Evolutionary conservation across 768 basidiomycete genomes (phyloP).

Genomic region (Asterophora lycoperdoides): DNA sequence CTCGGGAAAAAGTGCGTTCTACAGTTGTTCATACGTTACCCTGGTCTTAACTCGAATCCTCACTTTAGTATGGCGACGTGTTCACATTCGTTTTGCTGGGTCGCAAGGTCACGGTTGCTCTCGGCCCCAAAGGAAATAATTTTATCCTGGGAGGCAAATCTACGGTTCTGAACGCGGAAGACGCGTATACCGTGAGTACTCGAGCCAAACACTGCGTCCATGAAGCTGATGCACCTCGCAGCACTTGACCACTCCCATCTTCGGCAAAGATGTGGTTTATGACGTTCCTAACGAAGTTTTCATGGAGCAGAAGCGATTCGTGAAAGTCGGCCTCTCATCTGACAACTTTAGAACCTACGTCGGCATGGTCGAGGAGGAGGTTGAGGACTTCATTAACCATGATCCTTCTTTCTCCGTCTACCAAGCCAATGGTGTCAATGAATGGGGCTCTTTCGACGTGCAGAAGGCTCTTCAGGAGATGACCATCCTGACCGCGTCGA

Average conservation of each 20-base stretch:
- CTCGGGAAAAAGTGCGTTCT: conserved; percentile 63
- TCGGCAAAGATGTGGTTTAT: conserved; percentile 97
- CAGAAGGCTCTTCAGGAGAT: conserved; percentile 77
- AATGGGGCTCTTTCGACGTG: conserved; percentile 77
- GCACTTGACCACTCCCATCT: conserved; percentile 92
- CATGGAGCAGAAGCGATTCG: conserved; percentile 99
- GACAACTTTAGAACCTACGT: conserved; percentile 88
- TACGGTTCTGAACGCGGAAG: conserved; percentile 89
- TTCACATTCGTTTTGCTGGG: conserved; percentile 94
- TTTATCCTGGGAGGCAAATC: conserved; percentile 93
- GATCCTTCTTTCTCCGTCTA: conserved; percentile 61
- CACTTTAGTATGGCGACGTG: conserved; percentile 82
- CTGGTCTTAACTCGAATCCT: too few species aligned
- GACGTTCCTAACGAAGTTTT: conserved; percentile 94
- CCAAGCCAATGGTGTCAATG: conserved; percentile 62
- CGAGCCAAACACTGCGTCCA: not conserved
- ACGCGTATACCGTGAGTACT: conserved; percentile 79
- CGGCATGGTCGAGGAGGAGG: conserved; percentile 74
- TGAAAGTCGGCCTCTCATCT: conserved; percentile 90
- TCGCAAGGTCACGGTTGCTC: conserved; percentile 83
- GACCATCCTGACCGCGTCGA: conserved; percentile 90
- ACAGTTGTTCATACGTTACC: not conserved
- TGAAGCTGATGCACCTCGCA: conserved; percentile 26
- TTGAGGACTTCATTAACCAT: conserved; percentile 62
- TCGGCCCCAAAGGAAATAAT: conserved; percentile 91